Base-by-base conservation (phyloP, 2,329 filamentous ascomycete genomes). In the Helotiales sp. region DNA sequence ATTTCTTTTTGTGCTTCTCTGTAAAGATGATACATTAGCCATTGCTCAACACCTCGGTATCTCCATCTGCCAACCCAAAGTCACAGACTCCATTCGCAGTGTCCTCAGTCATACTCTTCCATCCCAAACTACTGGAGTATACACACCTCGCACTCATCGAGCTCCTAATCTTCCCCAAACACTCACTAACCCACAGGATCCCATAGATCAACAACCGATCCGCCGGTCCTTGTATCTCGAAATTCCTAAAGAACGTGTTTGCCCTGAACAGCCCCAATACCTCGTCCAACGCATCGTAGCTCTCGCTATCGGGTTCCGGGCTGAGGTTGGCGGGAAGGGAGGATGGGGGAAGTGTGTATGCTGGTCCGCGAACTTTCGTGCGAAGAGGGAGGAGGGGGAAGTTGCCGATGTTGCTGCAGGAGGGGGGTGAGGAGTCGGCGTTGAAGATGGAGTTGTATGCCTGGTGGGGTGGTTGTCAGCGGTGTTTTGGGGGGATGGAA, bases 211-310 rank as follows among this genome's bases (percentile, higher is more conserved):
- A 82, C 70, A 98, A 86, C 38, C 95, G 85, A 77, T 99, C 95
- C 58, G 95, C 93, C 25, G 91, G 90, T 13, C 95, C 95, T 77
- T 96, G 93, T 79, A 98, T 96, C 81, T 98, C 95, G 70, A 99
- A 99, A 82, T 98, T 99, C 70, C 95, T 90, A 83, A 98, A 99
- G 77, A 99, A 93, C 60, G 93, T 97, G 80, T 99, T 98, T 69
- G 95, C 93, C 64, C 95, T 91, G 83, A 98, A 99, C 50, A 98
- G 84, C 12, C 88, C 83, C 55, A 99, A 83, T 52, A 96, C 87
- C 80, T 99, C 95, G 77, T 99, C 95, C 55, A 98, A 84, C 62
- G 95, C 90, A 79, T 99, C 95, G 81, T 98, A 98, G 70, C 89
- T 93, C 75, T 96, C 91, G 75, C 86, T 88, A 74, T 95, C 91